These are phyloP conservation scores for Coleophoma cylindrospora DNA, from an alignment of 2,329 filamentous ascomycete genomes.

Conservation along the genomic window DNA sequence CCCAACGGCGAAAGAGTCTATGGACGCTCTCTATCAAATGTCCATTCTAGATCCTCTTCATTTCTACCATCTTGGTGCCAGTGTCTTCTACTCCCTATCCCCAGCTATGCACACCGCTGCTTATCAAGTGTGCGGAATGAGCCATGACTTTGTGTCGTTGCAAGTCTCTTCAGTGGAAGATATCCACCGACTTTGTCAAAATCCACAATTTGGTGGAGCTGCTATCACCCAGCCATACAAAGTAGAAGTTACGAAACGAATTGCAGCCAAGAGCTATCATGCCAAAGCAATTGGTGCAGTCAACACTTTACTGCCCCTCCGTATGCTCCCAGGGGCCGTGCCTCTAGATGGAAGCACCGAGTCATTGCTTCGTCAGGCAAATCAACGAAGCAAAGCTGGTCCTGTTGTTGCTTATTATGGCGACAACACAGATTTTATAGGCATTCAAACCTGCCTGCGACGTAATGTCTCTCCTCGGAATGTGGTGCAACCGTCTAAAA, in stretches of 20 bases:
- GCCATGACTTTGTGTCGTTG: conserved; percentile 60
- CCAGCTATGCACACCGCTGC: conserved; percentile 75
- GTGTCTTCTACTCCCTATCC: conserved; percentile 67
- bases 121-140: conserved; percentile 60
- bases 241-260: conserved; percentile 60
- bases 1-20: conserved; percentile 55
- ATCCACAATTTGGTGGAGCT: conserved; percentile 66
- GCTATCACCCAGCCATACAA: conserved; percentile 72
- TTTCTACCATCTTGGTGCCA: conserved; percentile 70
- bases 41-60: conserved; percentile 66
- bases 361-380: conserved; percentile 27
- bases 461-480: conserved; percentile 70
- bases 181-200: conserved; percentile 58
- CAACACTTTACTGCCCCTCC: conserved; percentile 70
- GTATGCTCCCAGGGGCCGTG: conserved; percentile 31
- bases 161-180: conserved; percentile 58
- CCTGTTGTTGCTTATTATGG: conserved; percentile 67
- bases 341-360: conserved; percentile 43
- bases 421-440: conserved; percentile 80
- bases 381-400: conserved; percentile 58
- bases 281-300: conserved; percentile 71
- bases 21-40: conserved; percentile 59
- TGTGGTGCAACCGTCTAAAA: conserved; percentile 45
- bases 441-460: conserved; percentile 67
- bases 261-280: conserved; percentile 65